Conservation (phyloP, 176 grass and related monocot species). For the Aegilops bicornis region DNA sequence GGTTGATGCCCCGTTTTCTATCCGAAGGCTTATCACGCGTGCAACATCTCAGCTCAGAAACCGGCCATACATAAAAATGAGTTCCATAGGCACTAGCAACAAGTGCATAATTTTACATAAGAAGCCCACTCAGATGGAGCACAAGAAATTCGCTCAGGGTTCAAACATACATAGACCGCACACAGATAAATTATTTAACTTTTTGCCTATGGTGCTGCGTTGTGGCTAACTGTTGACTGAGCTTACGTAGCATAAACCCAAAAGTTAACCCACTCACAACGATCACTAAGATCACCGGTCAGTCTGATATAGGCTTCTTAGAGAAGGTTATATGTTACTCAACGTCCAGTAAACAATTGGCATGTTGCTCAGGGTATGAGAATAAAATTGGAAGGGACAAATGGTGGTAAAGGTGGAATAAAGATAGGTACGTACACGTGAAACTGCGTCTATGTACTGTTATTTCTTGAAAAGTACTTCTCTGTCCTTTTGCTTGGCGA, state of each 20-base stretch:
- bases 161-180: not conserved
- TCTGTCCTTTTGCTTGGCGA: not conserved
- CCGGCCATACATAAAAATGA: not conserved
- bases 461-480: not conserved
- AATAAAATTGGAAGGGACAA: not conserved
- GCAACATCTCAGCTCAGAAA: not conserved
- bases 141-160: no score
- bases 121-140: no score
- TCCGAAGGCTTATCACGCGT: not conserved
- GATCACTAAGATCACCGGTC: not conserved
- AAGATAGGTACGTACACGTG: not conserved
- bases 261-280: not conserved
- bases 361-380: not conserved
- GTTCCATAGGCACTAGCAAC: no score
- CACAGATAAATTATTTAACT: not conserved
- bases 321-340: not conserved
- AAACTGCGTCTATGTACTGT: not conserved
- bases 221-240: not conserved
- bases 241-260: not conserved
- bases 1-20: no score
- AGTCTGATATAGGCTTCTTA: not conserved
- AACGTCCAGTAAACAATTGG: not conserved
- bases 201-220: not conserved
- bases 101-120: no score
- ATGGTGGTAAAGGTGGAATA: not conserved